Base-by-base conservation (phyloP, 345 rosid species). In the Raphanus raphanistrum region DNA sequence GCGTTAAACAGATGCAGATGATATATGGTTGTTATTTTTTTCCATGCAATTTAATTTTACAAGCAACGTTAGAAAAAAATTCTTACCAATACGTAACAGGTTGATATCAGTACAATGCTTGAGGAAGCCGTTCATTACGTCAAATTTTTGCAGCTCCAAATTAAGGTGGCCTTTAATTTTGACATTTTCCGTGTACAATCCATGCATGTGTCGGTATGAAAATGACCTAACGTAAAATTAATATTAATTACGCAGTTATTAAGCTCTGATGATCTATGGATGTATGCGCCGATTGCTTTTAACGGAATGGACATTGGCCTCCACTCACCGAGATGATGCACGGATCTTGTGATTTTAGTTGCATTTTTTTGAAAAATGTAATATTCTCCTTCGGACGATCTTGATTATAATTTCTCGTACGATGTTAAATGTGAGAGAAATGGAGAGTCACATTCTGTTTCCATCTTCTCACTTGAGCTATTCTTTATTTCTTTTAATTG, bases 81-180 rank as follows among this genome's bases (percentile, higher is more conserved):
- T 21, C 21, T 21, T 21, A 21, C 21, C 21, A 21, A 3, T 72
- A 73, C 50, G 82, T 66, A 16, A 62, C 87, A 90, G 92, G 98
- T 92, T 50, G 98, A 92, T 77, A 89, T 92, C 28, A 92, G 98
- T 83, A 92, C 98, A 26, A 92, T 92, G 98, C 94, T 92, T 63
- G 98, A 92, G 81, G 98, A 92, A 88, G 96, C 98, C 15, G 98
- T 90, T 55, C 88, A 86, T 15, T 92, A 92, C 58, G 98, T 92
- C 16, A 89, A 90, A 83, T 90, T 92, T 73, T 79, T 92, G 85
- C 98, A 90, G 70, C 90, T 90, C 58, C 98, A 91, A 79, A 91
- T 93, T 52, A 88, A 88, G 97, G 98, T 89, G 13, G 26, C 28
- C 35, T 66, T 32, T 15, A 25, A 25, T 31, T 65, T 72, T 0